A percentile compares a stretch with the other conserved stretches of the same genome.
Evolutionary conservation across 2,329 filamentous ascomycete genomes (phyloP).

Genomic region (Aspergillus pseudotamarii): DNA sequence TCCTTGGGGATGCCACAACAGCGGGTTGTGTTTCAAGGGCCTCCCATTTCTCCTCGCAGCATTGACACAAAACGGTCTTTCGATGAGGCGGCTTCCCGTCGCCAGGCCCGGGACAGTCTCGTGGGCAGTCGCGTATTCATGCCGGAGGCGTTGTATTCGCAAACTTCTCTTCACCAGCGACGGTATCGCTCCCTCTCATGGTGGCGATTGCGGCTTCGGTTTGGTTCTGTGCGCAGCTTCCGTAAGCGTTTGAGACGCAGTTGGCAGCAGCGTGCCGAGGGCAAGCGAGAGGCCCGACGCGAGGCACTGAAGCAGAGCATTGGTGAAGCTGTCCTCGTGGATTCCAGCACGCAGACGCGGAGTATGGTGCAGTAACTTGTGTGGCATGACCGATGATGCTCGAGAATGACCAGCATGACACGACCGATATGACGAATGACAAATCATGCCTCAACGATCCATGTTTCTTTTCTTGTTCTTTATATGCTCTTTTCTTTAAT

Average conservation of each 20-base stretch:
- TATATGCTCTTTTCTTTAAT: constrained; percentile 12
- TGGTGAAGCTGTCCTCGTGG: constrained; percentile 22
- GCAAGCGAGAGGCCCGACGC: constrained; percentile 55
- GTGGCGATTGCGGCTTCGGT: constrained; percentile 52
- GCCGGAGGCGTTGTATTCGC: constrained; percentile 31
- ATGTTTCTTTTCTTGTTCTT: constrained; percentile 14
- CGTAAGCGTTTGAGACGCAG: constrained; percentile 50
- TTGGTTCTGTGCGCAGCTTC: constrained; percentile 54
- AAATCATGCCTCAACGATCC: constrained; percentile 3
- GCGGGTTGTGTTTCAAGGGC: constrained; percentile 47
- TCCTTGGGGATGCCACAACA: constrained; percentile 58
- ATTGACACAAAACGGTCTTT: constrained; percentile 32
- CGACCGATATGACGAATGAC: constrained; percentile 15
- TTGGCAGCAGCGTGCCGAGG: constrained; percentile 47
- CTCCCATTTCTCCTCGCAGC: constrained; percentile 36
- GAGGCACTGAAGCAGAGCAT: constrained; percentile 59
- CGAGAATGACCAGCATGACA: neutral
- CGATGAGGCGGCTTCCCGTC: constrained; percentile 25
- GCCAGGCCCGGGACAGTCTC: constrained; percentile 34
- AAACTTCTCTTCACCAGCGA: constrained; percentile 35
- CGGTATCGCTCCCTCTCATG: constrained; percentile 41
- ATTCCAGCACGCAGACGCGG: constrained; percentile 21
- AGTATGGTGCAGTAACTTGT: constrained; percentile 10
- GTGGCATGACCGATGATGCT: neutral
- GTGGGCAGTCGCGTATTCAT: constrained; percentile 30